Percentiles rank a stretch among this genome's conserved stretches.
Evolutionary conservation across 768 basidiomycete species (phyloP).

Genomic region (Suillus brevipes): DNA sequence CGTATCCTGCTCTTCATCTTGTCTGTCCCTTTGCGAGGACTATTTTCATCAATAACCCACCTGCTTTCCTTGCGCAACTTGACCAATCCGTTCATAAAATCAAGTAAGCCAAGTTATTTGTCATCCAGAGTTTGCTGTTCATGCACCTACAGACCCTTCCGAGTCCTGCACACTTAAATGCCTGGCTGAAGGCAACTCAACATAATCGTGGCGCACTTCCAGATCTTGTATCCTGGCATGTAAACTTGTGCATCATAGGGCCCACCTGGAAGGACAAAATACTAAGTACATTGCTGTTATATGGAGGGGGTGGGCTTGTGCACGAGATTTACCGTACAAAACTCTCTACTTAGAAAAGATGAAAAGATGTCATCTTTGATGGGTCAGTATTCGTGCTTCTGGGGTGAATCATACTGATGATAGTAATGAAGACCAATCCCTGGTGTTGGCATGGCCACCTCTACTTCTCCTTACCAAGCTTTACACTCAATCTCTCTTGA

Average conservation of each 20-base stretch:
- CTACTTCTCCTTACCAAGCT: slow-evolving; percentile 79
- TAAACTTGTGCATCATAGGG: slow-evolving; percentile 61
- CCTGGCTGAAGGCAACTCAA: slow-evolving; percentile 50
- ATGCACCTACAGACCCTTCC: slow-evolving; percentile 58
- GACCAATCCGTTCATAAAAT: too few relatives aligned
- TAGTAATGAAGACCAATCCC: slow-evolving; percentile 43
- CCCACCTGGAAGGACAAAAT: slow-evolving; percentile 57
- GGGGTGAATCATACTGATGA: slow-evolving; percentile 10
- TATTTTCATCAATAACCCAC: too few relatives aligned
- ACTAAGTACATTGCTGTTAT: slow-evolving; percentile 52
- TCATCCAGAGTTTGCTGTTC: too few relatives aligned
- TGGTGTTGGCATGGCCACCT: slow-evolving; percentile 57
- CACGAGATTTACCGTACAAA: slow-evolving; percentile 71
- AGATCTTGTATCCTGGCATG: slow-evolving; percentile 56
- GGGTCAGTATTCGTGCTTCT: neutral
- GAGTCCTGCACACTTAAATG: slow-evolving; percentile 49
- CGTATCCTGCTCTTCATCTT: too few relatives aligned
- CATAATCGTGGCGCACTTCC: slow-evolving; percentile 40
- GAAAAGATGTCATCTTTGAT: slow-evolving; percentile 36
- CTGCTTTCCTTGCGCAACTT: too few relatives aligned
- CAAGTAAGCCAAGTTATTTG: too few relatives aligned
- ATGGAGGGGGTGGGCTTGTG: slow-evolving; percentile 61
- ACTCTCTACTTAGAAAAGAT: slow-evolving; percentile 61
- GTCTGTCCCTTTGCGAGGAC: too few relatives aligned
- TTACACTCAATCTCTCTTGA: slow-evolving; percentile 81